Conservation (phyloP, 805 yeast species). For the Maudiozyma turicensis region DNA sequence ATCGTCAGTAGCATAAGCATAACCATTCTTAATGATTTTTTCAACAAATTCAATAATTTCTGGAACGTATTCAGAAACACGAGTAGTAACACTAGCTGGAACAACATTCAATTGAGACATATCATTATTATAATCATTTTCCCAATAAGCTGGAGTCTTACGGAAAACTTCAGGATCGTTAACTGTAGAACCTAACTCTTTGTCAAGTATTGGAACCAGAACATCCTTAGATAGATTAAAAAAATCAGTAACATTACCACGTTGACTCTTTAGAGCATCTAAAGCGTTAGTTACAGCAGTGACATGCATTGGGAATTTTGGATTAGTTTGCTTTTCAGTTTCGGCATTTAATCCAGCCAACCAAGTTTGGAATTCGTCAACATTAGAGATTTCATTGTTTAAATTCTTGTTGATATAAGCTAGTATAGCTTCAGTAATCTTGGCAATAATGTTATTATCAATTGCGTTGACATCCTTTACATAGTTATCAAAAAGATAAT, state of each 20-base stretch:
- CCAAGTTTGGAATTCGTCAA: constrained; percentile 44
- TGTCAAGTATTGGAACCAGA: constrained; percentile 63
- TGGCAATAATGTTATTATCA: constrained; percentile 13
- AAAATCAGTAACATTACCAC: constrained; percentile 29
- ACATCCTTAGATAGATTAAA: constrained; percentile 54
- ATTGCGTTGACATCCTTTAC: constrained; percentile 18
- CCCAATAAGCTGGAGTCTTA: constrained; percentile 84
- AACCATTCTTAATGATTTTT: constrained; percentile 67
- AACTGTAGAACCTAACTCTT: constrained; percentile 60
- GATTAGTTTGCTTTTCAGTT: constrained; percentile 44
- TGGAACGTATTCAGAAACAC: constrained; percentile 93
- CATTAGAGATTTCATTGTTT: constrained; percentile 19
- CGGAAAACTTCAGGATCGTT: constrained; percentile 80
- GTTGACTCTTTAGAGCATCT: constrained; percentile 11
- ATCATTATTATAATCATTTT: constrained; percentile 70
- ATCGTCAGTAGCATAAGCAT: constrained; percentile 71
- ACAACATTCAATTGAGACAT: constrained; percentile 79
- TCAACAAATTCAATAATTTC: constrained; percentile 78
- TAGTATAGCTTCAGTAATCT: constrained; percentile 36
- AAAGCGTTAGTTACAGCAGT: constrained; percentile 56
- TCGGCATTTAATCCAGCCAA: constrained; percentile 37
- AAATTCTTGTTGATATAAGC: constrained; percentile 47
- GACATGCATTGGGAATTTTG: constrained; percentile 82
- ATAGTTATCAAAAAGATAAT: constrained; percentile 52
- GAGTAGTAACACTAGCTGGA: constrained; percentile 76